Evolutionary conservation across 805 yeast genomes (phyloP).

Genomic region (Ogataea angusta): DNA sequence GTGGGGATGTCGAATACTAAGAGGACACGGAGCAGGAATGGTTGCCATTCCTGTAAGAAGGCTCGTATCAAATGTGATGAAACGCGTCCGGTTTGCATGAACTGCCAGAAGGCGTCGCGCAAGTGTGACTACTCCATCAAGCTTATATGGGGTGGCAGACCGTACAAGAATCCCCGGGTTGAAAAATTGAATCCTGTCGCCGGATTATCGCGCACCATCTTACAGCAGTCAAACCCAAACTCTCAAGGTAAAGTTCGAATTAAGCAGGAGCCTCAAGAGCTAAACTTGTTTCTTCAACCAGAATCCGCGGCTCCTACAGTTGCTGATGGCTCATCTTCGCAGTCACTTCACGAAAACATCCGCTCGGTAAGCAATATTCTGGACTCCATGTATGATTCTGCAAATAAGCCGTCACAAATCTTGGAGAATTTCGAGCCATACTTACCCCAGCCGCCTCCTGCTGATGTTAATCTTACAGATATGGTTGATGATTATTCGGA

Average conservation of each 20-base stretch:
- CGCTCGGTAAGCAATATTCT: constrained; percentile 6
- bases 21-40: constrained; percentile 48
- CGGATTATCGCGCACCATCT: constrained; percentile 19
- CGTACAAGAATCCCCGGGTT: constrained; percentile 45
- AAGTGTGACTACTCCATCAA: constrained; percentile 62
- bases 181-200: constrained; percentile 32
- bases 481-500: constrained; percentile 34
- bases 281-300: not conserved
- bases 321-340: not conserved
- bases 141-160: constrained; percentile 75
- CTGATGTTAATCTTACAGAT: constrained; percentile 7
- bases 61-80: constrained; percentile 71
- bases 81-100: constrained; percentile 55
- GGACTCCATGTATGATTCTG: constrained; percentile 8
- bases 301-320: not conserved
- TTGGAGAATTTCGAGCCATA: constrained; percentile 7
- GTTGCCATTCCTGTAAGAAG: constrained; percentile 61
- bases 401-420: constrained; percentile 4
- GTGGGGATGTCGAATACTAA: constrained; percentile 16
- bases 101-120: constrained; percentile 46
- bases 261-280: not conserved
- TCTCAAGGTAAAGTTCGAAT: not conserved
- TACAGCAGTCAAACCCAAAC: not conserved
- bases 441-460: not conserved
- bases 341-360: constrained; percentile 4